Base-by-base conservation (phyloP, 441 rosid species). In the Gossypium lobatum region DNA sequence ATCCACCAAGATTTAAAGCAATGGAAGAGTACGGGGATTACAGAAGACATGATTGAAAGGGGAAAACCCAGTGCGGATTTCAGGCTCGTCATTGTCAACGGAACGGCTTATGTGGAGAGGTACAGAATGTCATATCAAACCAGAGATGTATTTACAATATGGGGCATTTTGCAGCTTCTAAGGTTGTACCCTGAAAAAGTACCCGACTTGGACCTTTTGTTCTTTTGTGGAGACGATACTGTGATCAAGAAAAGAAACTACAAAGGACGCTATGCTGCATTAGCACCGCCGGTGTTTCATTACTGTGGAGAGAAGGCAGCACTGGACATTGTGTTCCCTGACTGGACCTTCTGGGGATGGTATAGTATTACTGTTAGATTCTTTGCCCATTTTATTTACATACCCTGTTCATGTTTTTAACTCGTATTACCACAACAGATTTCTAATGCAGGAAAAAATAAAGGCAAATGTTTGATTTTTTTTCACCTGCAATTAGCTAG, bases 301-400 rank as follows among this genome's bases (percentile, higher is more conserved):
- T 88, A 85, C 53, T 86, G 89, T 11, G 82, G 82, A 3, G 71
- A 85, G 57, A 69, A 79, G 52, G 75, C 71, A 6, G 54, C 81
- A 4, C 71, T 85, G 64, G 91, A 87, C 59, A 80, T 85, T n/a
- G 77, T 82, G 48, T 88, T 88, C 67, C 93, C 89, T n/a, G 93
- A 88, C 73, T 87, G 91, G 93, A 76, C 89, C 37, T 88, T 85
- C 58, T 88, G 93, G 93, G 93, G 93, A 73, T 87, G 93, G 93
- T 87, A 80, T 34, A 34, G 9, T 6, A 34, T 34, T 34, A 6
- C 39, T 34, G 39, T 34, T 34, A 34, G 74, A 66, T 62, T 25
- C 45, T 28, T 34, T 34, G 39, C 9, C 8, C 39, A 6, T 34
- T 34, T 34, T 34, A 34, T 34, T 34, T 34, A 34, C 39, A 34